Conservation (phyloP, 768 basidiomycete genomes). For the Naganishia vaughanmartiniae region DNA sequence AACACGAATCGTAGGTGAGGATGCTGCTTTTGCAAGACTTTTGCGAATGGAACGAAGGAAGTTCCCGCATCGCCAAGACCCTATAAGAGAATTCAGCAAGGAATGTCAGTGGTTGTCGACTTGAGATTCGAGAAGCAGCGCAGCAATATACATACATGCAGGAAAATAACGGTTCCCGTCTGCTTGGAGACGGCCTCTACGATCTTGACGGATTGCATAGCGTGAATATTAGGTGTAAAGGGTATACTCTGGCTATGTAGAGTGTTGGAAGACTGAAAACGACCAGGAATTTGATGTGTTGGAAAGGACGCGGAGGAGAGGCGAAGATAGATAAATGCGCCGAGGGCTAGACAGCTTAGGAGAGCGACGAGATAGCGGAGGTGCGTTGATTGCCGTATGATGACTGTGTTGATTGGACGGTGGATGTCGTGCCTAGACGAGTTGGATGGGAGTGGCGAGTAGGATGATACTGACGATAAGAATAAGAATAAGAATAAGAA, state of each 20-base stretch:
- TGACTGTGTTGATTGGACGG: background rate
- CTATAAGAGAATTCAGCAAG: slow-evolving; percentile 31
- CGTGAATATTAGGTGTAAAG: slow-evolving; percentile 17
- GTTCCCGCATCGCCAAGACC: slow-evolving; percentile 38
- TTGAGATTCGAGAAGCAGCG: slow-evolving; percentile 18
- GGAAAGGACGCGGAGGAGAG: background rate
- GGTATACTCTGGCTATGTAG: background rate
- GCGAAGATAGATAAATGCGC: background rate
- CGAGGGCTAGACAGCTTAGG: background rate
- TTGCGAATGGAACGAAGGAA: slow-evolving; percentile 51
- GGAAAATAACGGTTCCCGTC: slow-evolving; percentile 81
- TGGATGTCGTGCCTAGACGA: background rate
- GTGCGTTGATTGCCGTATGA: slow-evolving; percentile 1
- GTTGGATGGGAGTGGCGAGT: too few relatives aligned
- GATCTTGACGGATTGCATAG: slow-evolving; percentile 35
- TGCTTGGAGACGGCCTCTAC: slow-evolving; percentile 57
- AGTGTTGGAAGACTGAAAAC: background rate
- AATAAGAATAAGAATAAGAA: too few relatives aligned
- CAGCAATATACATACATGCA: slow-evolving; percentile 64
- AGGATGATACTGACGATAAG: too few relatives aligned
- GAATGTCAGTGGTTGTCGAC: background rate
- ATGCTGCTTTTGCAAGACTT: slow-evolving; percentile 25
- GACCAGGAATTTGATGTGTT: background rate
- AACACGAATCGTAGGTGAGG: slow-evolving; percentile 85
- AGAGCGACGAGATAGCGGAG: slow-evolving; percentile 1